phyloP scores from a whole-genome alignment of 306 rosid genomes.

The Pterocarpus macrocarpus region DNA sequence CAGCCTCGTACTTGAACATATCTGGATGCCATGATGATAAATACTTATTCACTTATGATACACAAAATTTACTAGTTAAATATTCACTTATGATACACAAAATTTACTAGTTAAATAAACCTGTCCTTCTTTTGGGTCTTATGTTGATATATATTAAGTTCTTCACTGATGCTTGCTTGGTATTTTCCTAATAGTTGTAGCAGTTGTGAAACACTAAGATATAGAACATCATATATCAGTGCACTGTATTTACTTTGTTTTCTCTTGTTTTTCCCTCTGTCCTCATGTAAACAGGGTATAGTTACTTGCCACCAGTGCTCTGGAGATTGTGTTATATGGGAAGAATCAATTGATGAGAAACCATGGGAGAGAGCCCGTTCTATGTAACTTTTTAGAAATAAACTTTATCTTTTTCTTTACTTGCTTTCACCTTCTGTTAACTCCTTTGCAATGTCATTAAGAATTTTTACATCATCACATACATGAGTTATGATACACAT shows the following conservation, averaged over 20 bases:
- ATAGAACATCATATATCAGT: constrained; percentile 38
- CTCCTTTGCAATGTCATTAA: constrained; percentile 16
- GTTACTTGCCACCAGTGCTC: constrained; percentile 85
- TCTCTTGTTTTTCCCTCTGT: constrained; percentile 13
- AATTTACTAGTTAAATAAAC: background rate
- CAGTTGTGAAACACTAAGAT: constrained; percentile 6
- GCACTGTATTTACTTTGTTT: constrained; percentile 17
- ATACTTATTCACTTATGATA: background rate
- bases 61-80: background rate
- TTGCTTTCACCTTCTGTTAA: constrained; percentile 27
- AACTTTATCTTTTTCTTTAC: constrained; percentile 10
- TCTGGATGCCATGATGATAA: constrained; percentile 7
- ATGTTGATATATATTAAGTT: constrained; percentile 5
- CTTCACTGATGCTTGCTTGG: constrained; percentile 17
- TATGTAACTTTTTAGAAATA: constrained; percentile 55
- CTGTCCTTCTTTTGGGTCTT: background rate
- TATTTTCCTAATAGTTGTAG: constrained; percentile 20
- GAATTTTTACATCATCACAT: background rate
- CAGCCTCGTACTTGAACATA: background rate
- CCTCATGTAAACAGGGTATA: constrained; percentile 69
- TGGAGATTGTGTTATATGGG: constrained; percentile 97
- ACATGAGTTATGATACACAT: background rate
- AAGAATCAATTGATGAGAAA: constrained; percentile 88
- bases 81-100: background rate
- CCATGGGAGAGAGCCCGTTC: constrained; percentile 97